A percentile compares a stretch with the other conserved stretches of the same genome.
Evolutionary conservation across 1,284 basidiomycete species (phyloP).

Genomic region (Hemileia vastatrix): DNA sequence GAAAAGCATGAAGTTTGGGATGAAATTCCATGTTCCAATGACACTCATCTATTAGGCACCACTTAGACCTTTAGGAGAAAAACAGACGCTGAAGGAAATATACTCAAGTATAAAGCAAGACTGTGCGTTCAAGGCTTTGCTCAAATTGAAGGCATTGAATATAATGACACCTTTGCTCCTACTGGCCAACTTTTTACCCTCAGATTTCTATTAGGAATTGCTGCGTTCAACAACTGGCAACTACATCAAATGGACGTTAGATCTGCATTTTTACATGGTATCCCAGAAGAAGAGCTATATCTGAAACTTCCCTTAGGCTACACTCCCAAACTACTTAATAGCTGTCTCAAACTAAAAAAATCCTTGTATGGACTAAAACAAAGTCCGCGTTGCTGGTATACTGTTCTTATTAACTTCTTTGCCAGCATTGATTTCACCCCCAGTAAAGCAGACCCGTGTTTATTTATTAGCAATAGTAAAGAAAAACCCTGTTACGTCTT

Average conservation of each 20-base stretch:
- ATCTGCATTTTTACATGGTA: slow-evolving; percentile 47
- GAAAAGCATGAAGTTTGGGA: too few species aligned
- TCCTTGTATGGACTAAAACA: too few species aligned
- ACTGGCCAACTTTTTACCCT: slow-evolving; percentile 45
- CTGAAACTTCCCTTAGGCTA: too few species aligned
- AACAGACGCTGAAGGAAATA: slow-evolving; percentile 38
- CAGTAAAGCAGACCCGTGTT: background rate
- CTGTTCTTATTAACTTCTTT: background rate
- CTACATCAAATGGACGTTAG: slow-evolving; percentile 49
- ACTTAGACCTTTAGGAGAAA: slow-evolving; percentile 48
- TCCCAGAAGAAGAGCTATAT: slow-evolving; percentile 46
- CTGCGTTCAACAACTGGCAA: slow-evolving; percentile 40
- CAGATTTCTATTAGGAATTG: slow-evolving; percentile 45
- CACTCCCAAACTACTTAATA: too few species aligned
- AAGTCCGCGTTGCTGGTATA: too few species aligned
- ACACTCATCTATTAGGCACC: too few species aligned
- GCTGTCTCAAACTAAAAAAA: too few species aligned
- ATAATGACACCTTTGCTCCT: slow-evolving; percentile 47
- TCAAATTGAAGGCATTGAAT: slow-evolving; percentile 48
- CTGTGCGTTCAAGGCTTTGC: slow-evolving; percentile 49
- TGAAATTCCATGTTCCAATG: too few species aligned
- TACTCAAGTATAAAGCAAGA: slow-evolving; percentile 45
- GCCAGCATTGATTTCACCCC: background rate
- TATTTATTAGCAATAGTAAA: too few species aligned
- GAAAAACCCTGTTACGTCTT: too few species aligned